These are phyloP conservation scores for Limtongozyma cylindracea DNA, from an alignment of 805 yeast genomes.

Conservation along the genomic window DNA sequence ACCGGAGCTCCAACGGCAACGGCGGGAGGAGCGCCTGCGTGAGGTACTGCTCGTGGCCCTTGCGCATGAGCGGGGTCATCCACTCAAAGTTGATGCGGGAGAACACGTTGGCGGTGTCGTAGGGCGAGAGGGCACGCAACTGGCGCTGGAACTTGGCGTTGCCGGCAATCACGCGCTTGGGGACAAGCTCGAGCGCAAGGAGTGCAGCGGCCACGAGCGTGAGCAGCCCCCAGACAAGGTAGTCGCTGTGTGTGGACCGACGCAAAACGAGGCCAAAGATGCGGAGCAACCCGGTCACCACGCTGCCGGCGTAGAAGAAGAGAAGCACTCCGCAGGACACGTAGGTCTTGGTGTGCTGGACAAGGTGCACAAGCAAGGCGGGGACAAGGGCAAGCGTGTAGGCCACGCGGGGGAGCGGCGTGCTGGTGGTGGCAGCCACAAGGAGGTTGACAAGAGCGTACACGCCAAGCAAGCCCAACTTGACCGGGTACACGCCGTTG, in stretches of 20 bases:
- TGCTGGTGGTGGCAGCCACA: slow-evolving; percentile 2
- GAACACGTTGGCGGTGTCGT: slow-evolving; percentile 6
- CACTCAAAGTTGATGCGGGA: slow-evolving; percentile 62
- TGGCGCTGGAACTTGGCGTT: slow-evolving; percentile 1
- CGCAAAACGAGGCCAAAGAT: slow-evolving; percentile 15
- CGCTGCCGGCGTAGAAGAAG: slow-evolving; percentile 46
- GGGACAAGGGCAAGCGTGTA: slow-evolving; percentile 22
- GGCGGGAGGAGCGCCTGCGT: slow-evolving; percentile 48
- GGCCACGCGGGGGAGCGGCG: too few relatives aligned
- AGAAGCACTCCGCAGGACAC: slow-evolving; percentile 47
- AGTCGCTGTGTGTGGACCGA: slow-evolving; percentile 3
- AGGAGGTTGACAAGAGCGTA: slow-evolving; percentile 6
- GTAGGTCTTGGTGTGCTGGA: slow-evolving; percentile 42
- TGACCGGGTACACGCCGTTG: slow-evolving; percentile 6
- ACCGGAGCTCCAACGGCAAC: slow-evolving; percentile 40
- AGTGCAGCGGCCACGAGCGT: slow-evolving; percentile 12
- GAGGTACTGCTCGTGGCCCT: slow-evolving; percentile 41
- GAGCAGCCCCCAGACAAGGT: slow-evolving; percentile 8
- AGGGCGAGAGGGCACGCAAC: slow-evolving; percentile 1
- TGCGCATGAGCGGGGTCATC: slow-evolving; percentile 71
- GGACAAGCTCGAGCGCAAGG: slow-evolving; percentile 4
- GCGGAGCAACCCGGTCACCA: slow-evolving; percentile 20
- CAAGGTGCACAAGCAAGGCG: slow-evolving; percentile 31
- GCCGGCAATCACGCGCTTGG: too few relatives aligned
- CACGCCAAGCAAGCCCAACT: too few relatives aligned